Percentiles rank a stretch among this genome's conserved stretches.
phyloP scores from a whole-genome alignment of 2,329 filamentous ascomycete species.

The Botrytis porri region DNA sequence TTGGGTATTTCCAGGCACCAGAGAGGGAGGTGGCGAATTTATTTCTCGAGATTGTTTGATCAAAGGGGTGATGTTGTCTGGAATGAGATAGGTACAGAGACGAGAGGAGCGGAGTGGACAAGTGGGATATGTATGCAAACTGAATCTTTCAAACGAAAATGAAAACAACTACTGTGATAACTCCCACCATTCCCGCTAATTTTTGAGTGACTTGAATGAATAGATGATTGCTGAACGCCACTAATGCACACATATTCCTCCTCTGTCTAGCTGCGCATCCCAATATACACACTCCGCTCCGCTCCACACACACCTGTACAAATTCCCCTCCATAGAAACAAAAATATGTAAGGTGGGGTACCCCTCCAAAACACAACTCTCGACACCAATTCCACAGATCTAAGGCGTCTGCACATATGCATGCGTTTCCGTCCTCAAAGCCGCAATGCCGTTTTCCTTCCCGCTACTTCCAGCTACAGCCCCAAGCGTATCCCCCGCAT shows the following conservation, averaged over 20 bases:
- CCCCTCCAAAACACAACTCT: not conserved
- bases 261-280: not conserved
- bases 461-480: conserved; percentile 9
- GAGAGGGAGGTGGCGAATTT: not conserved
- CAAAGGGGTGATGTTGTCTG: not conserved
- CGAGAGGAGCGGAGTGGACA: not conserved
- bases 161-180: not conserved
- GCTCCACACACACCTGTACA: not conserved
- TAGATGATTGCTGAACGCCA: not conserved
- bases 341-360: not conserved
- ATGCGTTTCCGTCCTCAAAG: conserved; percentile 9
- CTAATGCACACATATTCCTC: not conserved
- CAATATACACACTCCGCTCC: not conserved
- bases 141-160: not conserved
- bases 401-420: conserved; percentile 17
- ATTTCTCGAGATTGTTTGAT: not conserved
- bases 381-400: not conserved
- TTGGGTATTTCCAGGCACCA: not conserved
- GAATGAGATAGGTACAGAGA: no score
- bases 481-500: not conserved
- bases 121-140: not conserved
- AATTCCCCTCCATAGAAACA: not conserved
- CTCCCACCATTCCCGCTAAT: not conserved
- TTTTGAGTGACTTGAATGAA: not conserved
- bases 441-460: conserved; percentile 11